Evolutionary conservation across 192 early-diverging fungal species (phyloP), one percentile per base, ranked within the genome.

Genomic region (Helicostylum pulchrum): DNA sequence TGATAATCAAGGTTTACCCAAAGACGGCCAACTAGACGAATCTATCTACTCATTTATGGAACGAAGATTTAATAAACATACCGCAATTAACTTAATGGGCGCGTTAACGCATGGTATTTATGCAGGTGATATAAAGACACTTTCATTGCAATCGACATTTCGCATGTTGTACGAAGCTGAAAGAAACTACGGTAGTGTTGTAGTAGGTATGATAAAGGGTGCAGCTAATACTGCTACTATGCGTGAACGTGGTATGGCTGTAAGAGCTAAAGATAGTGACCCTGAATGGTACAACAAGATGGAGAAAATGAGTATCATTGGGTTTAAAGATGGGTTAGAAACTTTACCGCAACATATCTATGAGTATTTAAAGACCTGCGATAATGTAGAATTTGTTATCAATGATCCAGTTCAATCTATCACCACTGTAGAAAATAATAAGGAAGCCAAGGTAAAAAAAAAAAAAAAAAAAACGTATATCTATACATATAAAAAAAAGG

Each of bases 31-130:
- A 59, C 54, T 61, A n/a, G 96, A 98, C 71, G 96, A 97, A 73
- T 89, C 86, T n/a, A 87, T 98, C 44, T 83, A 90, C 73, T 66
- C 68, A 43, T 96, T 98, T 84, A 76, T 94, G 4, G 68, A 73
- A 26, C 78, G 94, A 49, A 81, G 94, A 23, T 94, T 98, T 66
- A 86, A 89, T 45, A 64, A 70, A 17, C 73, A 76, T 2, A 76
- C 95, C 3, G 90, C 94, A 46, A 81, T 94, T 57, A 90, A 90
- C 50, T 64, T 98, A 66, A 85, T 94, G 6, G 92, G 92, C 34
- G 91, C 96, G 0, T 78, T 96, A 34, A 84, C 95, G 56, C 94
- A 96, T 64, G 96, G 96, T 0, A 93, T 98, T 30, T 97, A 96
- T 75, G 94, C 94, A 1, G 94, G 94, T 0, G 91, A 98, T 68